phyloP scores from a whole-genome alignment of 768 basidiomycete species.

The Rhodotorula paludigena region DNA sequence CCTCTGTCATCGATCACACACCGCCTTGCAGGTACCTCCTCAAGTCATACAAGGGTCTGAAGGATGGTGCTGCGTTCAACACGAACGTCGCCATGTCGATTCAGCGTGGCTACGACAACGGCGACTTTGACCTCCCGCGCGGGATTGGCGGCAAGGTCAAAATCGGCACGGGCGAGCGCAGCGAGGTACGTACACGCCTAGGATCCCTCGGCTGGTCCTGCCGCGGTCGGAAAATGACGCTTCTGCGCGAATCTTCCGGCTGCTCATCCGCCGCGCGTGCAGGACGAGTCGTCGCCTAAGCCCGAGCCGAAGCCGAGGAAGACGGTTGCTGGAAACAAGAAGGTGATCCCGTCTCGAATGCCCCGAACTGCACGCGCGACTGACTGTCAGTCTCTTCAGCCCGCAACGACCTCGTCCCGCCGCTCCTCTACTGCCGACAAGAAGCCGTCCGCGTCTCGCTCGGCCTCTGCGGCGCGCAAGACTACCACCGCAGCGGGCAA shows the following conservation, averaged over 20 bases:
- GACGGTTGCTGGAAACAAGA: background rate
- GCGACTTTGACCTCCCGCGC: conserved; percentile 79
- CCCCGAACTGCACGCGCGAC: no score
- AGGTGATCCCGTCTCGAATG: no score
- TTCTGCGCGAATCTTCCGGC: no score
- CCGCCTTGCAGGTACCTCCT: conserved; percentile 78
- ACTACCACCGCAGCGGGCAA: no score
- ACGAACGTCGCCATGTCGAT: conserved; percentile 77
- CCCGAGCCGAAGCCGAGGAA: background rate
- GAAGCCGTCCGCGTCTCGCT: no score
- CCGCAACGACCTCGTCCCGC: no score
- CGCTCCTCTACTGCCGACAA: no score
- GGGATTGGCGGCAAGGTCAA: conserved; percentile 75
- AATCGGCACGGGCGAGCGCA: conserved; percentile 50
- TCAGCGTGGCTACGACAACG: conserved; percentile 71
- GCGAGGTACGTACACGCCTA: no score
- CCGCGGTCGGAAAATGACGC: no score
- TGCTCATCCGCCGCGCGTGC: background rate
- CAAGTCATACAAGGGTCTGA: conserved; percentile 70
- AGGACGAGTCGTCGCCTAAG: conserved; percentile 41
- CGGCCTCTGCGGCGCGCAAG: no score
- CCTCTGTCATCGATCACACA: conserved; percentile 13
- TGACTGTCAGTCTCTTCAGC: no score
- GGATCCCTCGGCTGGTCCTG: background rate
- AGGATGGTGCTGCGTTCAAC: conserved; percentile 69